These are phyloP conservation scores for Scedosporium aurantiacum DNA, from an alignment of 2,329 filamentous ascomycete species.

Conservation along the genomic window DNA sequence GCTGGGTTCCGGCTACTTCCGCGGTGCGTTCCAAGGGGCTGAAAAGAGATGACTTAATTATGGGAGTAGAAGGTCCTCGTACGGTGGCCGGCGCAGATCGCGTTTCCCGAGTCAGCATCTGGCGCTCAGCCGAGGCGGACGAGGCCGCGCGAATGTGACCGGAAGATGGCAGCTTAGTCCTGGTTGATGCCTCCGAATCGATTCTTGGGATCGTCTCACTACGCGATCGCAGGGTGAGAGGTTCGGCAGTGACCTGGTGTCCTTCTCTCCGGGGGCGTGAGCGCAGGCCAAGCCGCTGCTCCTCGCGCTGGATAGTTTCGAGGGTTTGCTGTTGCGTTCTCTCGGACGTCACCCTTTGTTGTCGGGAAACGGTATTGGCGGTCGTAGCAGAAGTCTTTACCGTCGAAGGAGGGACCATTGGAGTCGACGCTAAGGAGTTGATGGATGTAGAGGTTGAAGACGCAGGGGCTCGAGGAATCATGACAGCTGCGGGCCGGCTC, in stretches of 20 bases:
- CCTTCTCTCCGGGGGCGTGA: not conserved
- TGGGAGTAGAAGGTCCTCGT: constrained; percentile 16
- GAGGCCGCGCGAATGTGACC: not conserved
- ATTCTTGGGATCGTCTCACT: constrained; percentile 1
- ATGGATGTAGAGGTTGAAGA: not conserved
- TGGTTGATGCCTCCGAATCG: not conserved
- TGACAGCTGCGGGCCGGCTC: constrained; percentile 17
- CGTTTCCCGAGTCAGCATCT: not conserved
- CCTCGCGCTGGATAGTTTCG: not conserved
- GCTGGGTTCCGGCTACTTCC: constrained; percentile 39
- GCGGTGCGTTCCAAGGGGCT: constrained; percentile 40
- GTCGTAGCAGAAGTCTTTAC: not conserved
- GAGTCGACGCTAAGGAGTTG: not conserved
- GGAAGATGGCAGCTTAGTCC: not conserved
- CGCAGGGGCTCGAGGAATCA: not conserved
- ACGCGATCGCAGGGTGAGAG: constrained; percentile 3
- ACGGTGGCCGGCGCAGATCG: constrained; percentile 1
- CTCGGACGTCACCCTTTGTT: not conserved
- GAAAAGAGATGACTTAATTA: constrained; percentile 40
- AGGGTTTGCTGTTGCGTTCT: not conserved
- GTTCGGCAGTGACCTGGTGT: not conserved
- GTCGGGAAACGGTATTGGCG: not conserved
- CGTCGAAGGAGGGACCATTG: not conserved
- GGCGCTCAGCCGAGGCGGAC: not conserved
- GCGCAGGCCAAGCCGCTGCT: not conserved